Conservation (phyloP, 2,329 filamentous ascomycete genomes). For the Mycosphaerella sp. region DNA sequence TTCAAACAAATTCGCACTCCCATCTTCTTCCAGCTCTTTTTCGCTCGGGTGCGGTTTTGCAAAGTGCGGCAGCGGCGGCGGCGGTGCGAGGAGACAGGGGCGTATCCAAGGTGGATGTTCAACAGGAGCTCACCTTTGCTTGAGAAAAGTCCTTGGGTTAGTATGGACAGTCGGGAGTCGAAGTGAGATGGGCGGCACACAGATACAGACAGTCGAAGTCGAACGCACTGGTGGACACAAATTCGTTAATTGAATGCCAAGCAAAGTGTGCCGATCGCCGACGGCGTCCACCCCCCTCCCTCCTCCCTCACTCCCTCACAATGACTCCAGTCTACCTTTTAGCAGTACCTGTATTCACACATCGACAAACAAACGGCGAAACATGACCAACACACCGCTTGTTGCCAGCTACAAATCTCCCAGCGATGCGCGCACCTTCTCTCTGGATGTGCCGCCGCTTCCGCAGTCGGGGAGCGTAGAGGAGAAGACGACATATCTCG, state of each 20-base stretch:
- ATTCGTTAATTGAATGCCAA: too few relatives aligned
- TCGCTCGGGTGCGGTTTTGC: background rate
- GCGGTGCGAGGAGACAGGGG: background rate
- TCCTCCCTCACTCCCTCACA: background rate
- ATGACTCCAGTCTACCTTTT: background rate
- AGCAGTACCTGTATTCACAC: background rate
- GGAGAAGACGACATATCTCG: slow-evolving; percentile 56
- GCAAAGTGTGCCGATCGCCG: background rate
- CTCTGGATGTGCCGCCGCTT: slow-evolving; percentile 18
- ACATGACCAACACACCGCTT: background rate
- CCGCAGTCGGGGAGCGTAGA: slow-evolving; percentile 25
- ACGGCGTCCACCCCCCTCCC: background rate
- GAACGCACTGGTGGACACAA: too few relatives aligned
- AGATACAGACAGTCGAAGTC: too few relatives aligned
- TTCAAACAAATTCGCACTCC: too few relatives aligned
- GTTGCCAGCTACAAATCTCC: slow-evolving; percentile 27
- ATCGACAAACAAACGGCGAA: background rate
- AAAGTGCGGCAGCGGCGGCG: background rate
- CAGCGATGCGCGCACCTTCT: slow-evolving; percentile 22
- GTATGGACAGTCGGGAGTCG: background rate
- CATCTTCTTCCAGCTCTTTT: too few relatives aligned
- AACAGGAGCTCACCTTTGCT: background rate
- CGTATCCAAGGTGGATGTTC: background rate
- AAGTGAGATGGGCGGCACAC: too few relatives aligned
- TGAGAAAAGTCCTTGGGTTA: background rate